phyloP scores from a whole-genome alignment of 352 stramenopile species.

The Pythium sukuiense region DNA sequence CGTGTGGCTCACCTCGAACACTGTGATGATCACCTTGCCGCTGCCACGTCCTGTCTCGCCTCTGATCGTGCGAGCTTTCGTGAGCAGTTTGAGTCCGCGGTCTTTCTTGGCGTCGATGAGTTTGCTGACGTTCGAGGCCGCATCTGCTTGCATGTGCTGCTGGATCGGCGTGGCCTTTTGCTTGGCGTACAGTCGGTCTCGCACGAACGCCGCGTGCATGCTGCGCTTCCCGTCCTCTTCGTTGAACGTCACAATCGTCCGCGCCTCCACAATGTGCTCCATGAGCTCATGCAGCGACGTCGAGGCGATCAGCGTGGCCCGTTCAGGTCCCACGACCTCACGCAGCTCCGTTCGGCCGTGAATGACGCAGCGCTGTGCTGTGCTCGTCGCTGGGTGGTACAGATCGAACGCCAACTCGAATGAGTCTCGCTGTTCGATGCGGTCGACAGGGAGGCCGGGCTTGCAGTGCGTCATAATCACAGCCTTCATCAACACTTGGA shows the following conservation, averaged over 20 bases:
- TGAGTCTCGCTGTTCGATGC: slow-evolving; percentile 45
- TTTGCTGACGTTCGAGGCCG: slow-evolving; percentile 42
- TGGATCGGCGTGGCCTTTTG: slow-evolving; percentile 65
- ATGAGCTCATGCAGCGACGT: slow-evolving; percentile 41
- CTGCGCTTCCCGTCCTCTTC: slow-evolving; percentile 17
- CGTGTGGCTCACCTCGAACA: slow-evolving; percentile 51
- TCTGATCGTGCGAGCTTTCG: slow-evolving; percentile 36
- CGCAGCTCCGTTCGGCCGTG: slow-evolving; percentile 46
- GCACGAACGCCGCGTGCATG: slow-evolving; percentile 41
- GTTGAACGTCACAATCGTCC: slow-evolving; percentile 36
- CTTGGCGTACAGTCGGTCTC: slow-evolving; percentile 64
- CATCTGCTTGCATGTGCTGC: slow-evolving; percentile 32
- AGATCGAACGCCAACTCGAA: slow-evolving; percentile 57
- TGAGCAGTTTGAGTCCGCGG: slow-evolving; percentile 65
- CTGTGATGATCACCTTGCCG: slow-evolving; percentile 52
- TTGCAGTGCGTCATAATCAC: slow-evolving; percentile 34
- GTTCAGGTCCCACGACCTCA: slow-evolving; percentile 62
- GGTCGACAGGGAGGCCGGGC: slow-evolving; percentile 44
- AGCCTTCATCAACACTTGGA: slow-evolving; percentile 57
- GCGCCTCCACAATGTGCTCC: slow-evolving; percentile 52
- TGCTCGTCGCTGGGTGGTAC: slow-evolving; percentile 58
- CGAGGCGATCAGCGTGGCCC: slow-evolving; percentile 44
- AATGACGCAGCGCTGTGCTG: slow-evolving; percentile 28
- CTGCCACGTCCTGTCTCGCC: neutral
- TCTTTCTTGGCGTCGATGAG: slow-evolving; percentile 53